Base-by-base conservation (phyloP, 352 stramenopile genomes). In the Pythium phragmiticola region DNA sequence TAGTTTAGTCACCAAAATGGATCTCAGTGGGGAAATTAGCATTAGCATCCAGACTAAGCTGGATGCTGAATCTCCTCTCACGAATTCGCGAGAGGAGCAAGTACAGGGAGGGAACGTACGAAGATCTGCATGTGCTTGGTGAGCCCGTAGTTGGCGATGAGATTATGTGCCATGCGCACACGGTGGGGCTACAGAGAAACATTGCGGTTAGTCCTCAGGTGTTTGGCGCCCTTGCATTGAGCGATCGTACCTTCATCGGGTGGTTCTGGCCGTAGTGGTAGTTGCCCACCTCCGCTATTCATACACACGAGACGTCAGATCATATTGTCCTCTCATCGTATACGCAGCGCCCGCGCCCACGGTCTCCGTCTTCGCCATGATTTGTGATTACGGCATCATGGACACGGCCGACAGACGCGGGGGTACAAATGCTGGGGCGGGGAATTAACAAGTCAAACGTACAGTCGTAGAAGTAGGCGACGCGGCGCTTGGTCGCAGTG, bases 121-220 rank as follows among this genome's bases (percentile, higher is more conserved):
- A 98, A 99, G 60, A 99, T 95, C 76, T 99, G 95, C 97, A 99
- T 99, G 82, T 99, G 88, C 75, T 97, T 96, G 74, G 98, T 99
- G 26, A 99, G 84, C 21, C 96, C 97, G 76, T 99, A 99, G 74
- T 99, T 99, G 19, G 98, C 94, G 58, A 99, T 97, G 62, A 99
- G 88, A 78, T 99, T 98, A 84, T 99, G 98, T 41, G 98, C 98
- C 96, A 99, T 99, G 62, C 96, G 93, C 56, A 99, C 89, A 48
- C 98, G 97, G 79, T 99, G 97, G 23, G 97, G 97, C 89, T 97
- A 19, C 45, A 59, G 41, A 45, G 49, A 56, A 14, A 48, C 36
- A 34, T 41, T 7, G 30, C 43, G 60, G 28, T 58, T 36, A 16
- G 34, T 51, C 13, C n/a, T 17, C 14, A n/a, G 11, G 12, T 52